phyloP scores from a whole-genome alignment of 257 asterid species.

The Cinchona pubescens region DNA sequence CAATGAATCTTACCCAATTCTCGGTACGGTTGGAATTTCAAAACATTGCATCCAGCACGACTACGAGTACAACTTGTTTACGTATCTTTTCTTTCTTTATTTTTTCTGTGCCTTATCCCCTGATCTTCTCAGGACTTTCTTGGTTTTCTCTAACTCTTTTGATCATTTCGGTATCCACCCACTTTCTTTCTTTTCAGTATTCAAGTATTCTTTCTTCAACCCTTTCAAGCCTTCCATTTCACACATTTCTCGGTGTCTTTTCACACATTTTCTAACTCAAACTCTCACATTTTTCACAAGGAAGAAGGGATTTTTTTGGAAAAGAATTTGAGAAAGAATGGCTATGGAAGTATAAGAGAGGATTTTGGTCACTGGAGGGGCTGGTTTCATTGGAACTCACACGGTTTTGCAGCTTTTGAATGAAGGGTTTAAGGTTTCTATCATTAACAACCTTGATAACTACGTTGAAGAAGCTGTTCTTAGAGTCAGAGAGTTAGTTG shows the following conservation, averaged over 20 bases:
- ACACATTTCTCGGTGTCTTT: not conserved
- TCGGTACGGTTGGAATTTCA: too few species aligned
- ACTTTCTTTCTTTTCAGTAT: not conserved
- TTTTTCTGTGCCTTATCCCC: constrained; percentile 3
- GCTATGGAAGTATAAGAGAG: constrained; percentile 24
- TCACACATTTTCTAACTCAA: not conserved
- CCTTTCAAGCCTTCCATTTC: not conserved
- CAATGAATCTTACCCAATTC: too few species aligned
- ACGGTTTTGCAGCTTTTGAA: constrained; percentile 71
- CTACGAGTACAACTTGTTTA: not conserved
- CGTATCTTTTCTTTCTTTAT: not conserved
- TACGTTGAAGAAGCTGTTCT: constrained; percentile 69
- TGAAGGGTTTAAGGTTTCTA: constrained; percentile 71
- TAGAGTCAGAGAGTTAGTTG: constrained; percentile 53
- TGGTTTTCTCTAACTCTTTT: constrained; percentile 21
- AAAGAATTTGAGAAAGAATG: constrained; percentile 11
- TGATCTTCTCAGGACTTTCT: constrained; percentile 2
- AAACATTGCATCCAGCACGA: not conserved
- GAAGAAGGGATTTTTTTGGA: not conserved
- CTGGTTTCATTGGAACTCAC: constrained; percentile 95
- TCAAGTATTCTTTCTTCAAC: constrained; percentile 13
- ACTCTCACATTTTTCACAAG: not conserved
- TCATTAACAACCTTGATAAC: constrained; percentile 79
- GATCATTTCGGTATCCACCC: too few species aligned
- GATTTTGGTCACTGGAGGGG: constrained; percentile 89